Evolutionary conservation across 1,139 yeast species (phyloP).

Genomic region (Suhomyces bribrorum): DNA sequence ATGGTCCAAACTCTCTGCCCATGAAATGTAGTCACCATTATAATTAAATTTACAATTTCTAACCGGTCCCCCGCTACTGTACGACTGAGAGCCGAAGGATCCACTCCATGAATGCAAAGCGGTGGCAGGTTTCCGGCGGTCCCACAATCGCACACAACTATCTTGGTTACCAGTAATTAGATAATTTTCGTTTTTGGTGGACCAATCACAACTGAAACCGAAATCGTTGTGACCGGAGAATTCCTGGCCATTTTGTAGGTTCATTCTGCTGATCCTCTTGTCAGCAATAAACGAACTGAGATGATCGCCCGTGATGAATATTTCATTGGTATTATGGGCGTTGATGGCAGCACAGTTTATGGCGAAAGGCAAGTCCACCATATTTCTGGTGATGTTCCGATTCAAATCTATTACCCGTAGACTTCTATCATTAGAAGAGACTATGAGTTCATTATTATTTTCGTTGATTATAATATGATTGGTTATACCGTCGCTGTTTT

Average conservation of each 20-base stretch:
- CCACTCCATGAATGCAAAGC: conserved; percentile 40
- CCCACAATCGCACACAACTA: conserved; percentile 58
- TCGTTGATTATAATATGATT: conserved; percentile 48
- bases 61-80: conserved; percentile 45
- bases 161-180: conserved; percentile 64
- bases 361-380: conserved; percentile 42
- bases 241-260: conserved; percentile 16
- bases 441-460: conserved; percentile 26
- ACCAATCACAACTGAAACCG: conserved; percentile 67
- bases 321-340: conserved; percentile 34
- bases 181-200: conserved; percentile 38
- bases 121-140: conserved; percentile 35
- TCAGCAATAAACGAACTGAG: conserved; percentile 47
- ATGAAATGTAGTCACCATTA: conserved; percentile 47
- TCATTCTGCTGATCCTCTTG: conserved; percentile 27
- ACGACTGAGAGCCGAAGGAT: conserved; percentile 29
- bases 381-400: conserved; percentile 3
- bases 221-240: conserved; percentile 54
- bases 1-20: conserved; percentile 65
- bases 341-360: conserved; percentile 52
- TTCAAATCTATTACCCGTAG: conserved; percentile 44
- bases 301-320: conserved; percentile 55
- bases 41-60: conserved; percentile 54
- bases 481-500: conserved; percentile 53
- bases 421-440: conserved; percentile 53